phyloP scores from a whole-genome alignment of 1,139 yeast species.

The Suhomyces anneliseae region DNA sequence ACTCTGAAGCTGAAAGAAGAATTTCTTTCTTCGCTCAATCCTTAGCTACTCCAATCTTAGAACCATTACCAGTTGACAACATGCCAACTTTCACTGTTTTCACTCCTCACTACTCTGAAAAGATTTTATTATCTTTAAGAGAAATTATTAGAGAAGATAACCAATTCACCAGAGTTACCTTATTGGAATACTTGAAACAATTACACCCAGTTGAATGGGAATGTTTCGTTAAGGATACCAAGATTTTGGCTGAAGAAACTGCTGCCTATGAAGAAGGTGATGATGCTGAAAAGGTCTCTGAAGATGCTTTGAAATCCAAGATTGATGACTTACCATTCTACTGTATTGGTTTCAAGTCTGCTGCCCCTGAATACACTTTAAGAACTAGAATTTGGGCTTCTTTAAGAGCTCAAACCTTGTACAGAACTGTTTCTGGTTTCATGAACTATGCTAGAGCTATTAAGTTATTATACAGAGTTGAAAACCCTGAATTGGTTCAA shows the following conservation, averaged over 20 bases:
- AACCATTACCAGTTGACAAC: conserved; percentile 97
- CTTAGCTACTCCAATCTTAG: conserved; percentile 96
- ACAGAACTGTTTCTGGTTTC: conserved; percentile 98
- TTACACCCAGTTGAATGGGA: conserved; percentile 99
- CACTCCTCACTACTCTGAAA: conserved; percentile 97
- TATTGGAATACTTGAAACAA: conserved; percentile 94
- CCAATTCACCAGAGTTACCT: conserved; percentile 94
- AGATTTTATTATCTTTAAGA: conserved; percentile 88
- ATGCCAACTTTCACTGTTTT: conserved; percentile 98
- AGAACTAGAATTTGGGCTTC: conserved; percentile 99
- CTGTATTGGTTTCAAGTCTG: conserved; percentile 98
- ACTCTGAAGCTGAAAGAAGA: conserved; percentile 99
- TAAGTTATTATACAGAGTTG: conserved; percentile 95
- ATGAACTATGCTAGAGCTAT: conserved; percentile 99
- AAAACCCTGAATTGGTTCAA: conserved; percentile 97
- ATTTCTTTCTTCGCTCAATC: conserved; percentile 98
- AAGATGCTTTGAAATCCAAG: conserved; percentile 79
- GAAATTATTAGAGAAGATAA: conserved; percentile 99
- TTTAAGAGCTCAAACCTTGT: conserved; percentile 93
- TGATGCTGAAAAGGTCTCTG: conserved; percentile 60
- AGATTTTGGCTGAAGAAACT: conserved; percentile 96
- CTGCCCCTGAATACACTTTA: conserved; percentile 97
- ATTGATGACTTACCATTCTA: conserved; percentile 97
- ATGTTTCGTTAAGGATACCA: conserved; percentile 97
- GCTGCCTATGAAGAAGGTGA: conserved; percentile 79